Evolutionary conservation across 2,329 filamentous ascomycete genomes (phyloP).

Genomic region (Pseudocercospora pini-densiflorae): DNA sequence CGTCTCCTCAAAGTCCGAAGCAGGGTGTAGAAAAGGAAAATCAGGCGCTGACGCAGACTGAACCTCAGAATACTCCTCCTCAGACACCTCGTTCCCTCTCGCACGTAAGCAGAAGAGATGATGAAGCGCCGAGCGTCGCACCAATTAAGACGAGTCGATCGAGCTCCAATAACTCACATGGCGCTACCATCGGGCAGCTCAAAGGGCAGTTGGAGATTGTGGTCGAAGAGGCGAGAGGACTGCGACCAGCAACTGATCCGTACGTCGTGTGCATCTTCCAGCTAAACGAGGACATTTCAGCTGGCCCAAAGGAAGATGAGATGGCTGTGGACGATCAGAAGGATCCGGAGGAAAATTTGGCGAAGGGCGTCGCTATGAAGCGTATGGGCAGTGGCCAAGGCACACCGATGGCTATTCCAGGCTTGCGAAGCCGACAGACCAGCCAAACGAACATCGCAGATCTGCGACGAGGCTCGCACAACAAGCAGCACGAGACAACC

Average conservation of each 20-base stretch:
- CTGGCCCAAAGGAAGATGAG: conserved; percentile 71
- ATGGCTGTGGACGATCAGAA: conserved; percentile 43
- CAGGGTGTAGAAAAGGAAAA: conserved; percentile 67
- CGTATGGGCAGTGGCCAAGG: conserved; percentile 77
- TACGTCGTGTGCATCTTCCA: conserved; percentile 98
- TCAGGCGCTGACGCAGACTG: conserved; percentile 79
- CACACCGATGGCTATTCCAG: conserved; percentile 89
- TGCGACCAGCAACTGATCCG: conserved; percentile 82
- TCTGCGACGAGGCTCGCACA: conserved; percentile 48
- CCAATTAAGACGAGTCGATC: conserved; percentile 43
- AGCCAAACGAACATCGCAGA: conserved; percentile 88
- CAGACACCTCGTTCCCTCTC: conserved; percentile 90
- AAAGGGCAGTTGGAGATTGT: conserved; percentile 90
- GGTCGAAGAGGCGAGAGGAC: conserved; percentile 81
- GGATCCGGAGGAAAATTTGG: conserved; percentile 59
- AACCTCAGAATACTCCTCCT: conserved; percentile 85
- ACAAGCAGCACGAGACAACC: conserved; percentile 69
- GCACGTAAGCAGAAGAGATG: conserved; percentile 56
- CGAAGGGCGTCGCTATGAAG: conserved; percentile 54
- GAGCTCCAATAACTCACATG: conserved; percentile 37
- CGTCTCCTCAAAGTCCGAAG: conserved; percentile 43
- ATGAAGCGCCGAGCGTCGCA: conserved; percentile 38
- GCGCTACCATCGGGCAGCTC: conserved; percentile 68
- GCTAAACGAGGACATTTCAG: conserved; percentile 93
- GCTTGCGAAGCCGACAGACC: conserved; percentile 88